Conservation (phyloP, 2,329 filamentous ascomycete species). For the Cordyceps cicadae region DNA sequence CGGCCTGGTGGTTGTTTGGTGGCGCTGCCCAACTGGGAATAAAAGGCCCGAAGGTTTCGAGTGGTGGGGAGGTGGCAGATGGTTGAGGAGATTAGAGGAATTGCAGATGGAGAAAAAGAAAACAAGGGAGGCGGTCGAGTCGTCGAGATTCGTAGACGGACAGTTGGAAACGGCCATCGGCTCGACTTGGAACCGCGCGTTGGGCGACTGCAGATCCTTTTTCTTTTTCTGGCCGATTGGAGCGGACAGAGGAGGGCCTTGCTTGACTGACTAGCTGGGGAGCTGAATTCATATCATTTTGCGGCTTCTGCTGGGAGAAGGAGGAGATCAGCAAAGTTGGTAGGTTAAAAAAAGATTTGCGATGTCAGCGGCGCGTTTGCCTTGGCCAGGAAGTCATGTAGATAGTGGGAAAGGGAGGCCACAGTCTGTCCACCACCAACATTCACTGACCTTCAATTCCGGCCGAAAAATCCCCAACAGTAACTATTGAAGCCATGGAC, state of each 20-base stretch:
- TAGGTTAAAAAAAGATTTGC: not conserved
- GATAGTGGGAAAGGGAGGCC: not conserved
- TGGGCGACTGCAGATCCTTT: slow-evolving; percentile 4
- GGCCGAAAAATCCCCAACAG: too few species aligned
- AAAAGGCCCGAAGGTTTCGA: not conserved
- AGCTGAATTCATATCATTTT: not conserved
- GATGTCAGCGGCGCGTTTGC: not conserved
- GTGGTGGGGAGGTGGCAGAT: not conserved
- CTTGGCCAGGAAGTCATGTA: not conserved
- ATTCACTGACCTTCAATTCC: not conserved
- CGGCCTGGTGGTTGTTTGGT: not conserved
- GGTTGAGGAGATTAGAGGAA: not conserved
- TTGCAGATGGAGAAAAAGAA: not conserved
- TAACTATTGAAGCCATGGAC: not conserved
- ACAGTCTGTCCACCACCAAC: too few species aligned
- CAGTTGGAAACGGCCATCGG: not conserved
- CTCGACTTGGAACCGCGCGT: not conserved
- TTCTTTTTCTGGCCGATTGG: not conserved
- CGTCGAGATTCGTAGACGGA: not conserved
- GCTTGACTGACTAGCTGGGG: not conserved
- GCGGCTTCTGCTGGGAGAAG: not conserved
- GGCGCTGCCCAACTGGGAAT: not conserved
- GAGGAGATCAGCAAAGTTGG: not conserved
- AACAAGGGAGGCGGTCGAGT: not conserved
- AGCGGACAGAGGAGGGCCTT: not conserved